Conservation (phyloP, 2,329 filamentous ascomycete species). For the Bisporella sp. region DNA sequence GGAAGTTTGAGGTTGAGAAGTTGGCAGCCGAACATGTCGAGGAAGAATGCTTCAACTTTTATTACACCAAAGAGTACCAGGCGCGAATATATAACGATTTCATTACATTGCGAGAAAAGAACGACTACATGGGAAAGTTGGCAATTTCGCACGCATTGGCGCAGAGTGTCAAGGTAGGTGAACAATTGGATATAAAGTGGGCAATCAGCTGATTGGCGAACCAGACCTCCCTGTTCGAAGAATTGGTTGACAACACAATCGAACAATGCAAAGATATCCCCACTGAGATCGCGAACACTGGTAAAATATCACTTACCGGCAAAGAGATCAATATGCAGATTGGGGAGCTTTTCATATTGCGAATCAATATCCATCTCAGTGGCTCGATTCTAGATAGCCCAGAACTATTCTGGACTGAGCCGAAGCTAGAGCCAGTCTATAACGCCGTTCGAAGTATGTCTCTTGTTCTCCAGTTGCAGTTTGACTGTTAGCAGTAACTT, state of each 20-base stretch:
- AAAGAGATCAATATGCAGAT: constrained; percentile 99
- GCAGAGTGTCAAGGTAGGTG: constrained; percentile 79
- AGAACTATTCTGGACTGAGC: constrained; percentile 97
- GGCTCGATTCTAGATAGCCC: constrained; percentile 94
- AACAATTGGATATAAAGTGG: not conserved
- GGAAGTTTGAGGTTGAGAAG: constrained; percentile 91
- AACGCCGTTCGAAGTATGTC: constrained; percentile 71
- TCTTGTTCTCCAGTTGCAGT: too few relatives aligned
- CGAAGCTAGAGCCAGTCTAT: constrained; percentile 92
- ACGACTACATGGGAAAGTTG: constrained; percentile 96
- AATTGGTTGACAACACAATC: constrained; percentile 89
- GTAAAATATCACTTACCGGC: constrained; percentile 81
- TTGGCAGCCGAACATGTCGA: constrained; percentile 83
- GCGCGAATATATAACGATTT: constrained; percentile 99
- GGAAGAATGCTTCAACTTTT: constrained; percentile 98
- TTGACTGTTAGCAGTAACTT: too few relatives aligned
- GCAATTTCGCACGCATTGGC: constrained; percentile 93
- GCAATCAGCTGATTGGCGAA: constrained; percentile 1
- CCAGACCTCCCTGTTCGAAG: constrained; percentile 89
- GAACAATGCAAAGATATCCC: constrained; percentile 90
- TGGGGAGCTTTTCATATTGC: constrained; percentile 92
- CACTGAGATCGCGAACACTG: constrained; percentile 84
- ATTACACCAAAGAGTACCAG: constrained; percentile 97
- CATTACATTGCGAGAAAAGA: constrained; percentile 87
- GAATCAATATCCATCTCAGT: constrained; percentile 97